Evolutionary conservation across 805 yeast genomes (phyloP).

Genomic region (Tetrapisispora iriomotensis): DNA sequence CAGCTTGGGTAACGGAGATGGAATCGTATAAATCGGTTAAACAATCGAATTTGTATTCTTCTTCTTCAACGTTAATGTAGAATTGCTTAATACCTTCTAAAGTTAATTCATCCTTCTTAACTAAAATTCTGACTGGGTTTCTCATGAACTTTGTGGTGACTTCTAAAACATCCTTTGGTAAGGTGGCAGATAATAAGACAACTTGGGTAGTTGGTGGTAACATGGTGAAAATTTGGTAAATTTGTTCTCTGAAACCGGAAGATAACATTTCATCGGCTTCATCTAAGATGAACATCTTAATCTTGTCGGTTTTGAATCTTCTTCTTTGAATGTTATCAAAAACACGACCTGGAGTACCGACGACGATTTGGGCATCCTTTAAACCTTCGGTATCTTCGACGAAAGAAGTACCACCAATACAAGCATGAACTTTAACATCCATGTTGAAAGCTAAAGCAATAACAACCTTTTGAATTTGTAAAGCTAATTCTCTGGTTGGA

Average conservation of each 20-base stretch:
- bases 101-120: constrained; percentile 87
- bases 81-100: constrained; percentile 92
- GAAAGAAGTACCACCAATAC: constrained; percentile 93
- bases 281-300: constrained; percentile 91
- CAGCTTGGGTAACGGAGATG: constrained; percentile 92
- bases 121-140: constrained; percentile 88
- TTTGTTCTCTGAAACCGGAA: constrained; percentile 87
- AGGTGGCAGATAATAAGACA: constrained; percentile 89
- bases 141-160: constrained; percentile 87
- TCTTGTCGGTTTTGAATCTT: constrained; percentile 65
- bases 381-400: constrained; percentile 81
- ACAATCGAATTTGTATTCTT: constrained; percentile 89
- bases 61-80: constrained; percentile 83
- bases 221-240: constrained; percentile 78
- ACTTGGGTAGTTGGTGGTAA: constrained; percentile 84
- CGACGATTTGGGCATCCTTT: constrained; percentile 78
- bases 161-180: constrained; percentile 84
- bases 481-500: constrained; percentile 96
- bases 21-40: constrained; percentile 92
- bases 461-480: constrained; percentile 91
- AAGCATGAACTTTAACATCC: constrained; percentile 88
- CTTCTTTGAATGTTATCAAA: constrained; percentile 91
- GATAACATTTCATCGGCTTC: constrained; percentile 96
- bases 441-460: constrained; percentile 82
- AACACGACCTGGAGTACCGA: constrained; percentile 98